Base-by-base conservation (phyloP, 78 protist species). In the Isochrysis galbana region DNA sequence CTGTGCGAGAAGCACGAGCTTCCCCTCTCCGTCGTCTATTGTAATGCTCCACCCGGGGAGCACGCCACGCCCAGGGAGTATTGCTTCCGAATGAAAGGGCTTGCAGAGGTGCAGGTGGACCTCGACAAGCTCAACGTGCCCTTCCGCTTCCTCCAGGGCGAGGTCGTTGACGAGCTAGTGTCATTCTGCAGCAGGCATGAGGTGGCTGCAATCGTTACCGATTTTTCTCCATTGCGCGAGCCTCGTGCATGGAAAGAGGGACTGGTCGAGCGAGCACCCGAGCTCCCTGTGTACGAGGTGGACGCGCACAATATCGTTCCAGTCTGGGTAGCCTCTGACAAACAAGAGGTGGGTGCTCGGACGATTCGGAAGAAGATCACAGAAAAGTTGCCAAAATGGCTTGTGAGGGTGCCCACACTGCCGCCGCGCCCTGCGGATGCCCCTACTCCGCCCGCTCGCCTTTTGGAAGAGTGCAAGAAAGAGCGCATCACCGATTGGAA, bases 221-320 rank as follows among this genome's bases (percentile, higher is more conserved):
- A 94, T 42, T 94, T 87, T 55, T n/a, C 41, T 1, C 93, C 95
- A 21, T 41, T 91, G n/a, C 93, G 93, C 47, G 32, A 1, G 22
- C 22, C 44, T 5, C 42, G 23, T 38, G 55, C 29, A 5, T 90
- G 93, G 95, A 32, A 36, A 25, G 38, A 0, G 21, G 87, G 1
- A 11, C 83, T 83, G 2, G 82, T 32, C 5, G 51, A 0, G 7
- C 17, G 1, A n/a, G 36, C 55, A 74, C 46, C 48, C 42, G 1
- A 1, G 32, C 0, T 42, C 23, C 32, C 74, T 2, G 38, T 94
- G 36, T 0, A 2, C 48, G 61, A 90, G 91, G 94, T 91, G 3
- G 96, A 93, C 72, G 95, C 95, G 0, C 95, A 93, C 94, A 91
- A 91, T 69, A 69, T 95, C 45, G 95, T 93, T n/a, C 96, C 96